Percentiles rank a stretch among this genome's conserved stretches.
Conservation (phyloP, 805 yeast species). For the fission yeast (Schizosaccharomyces pombe) region DNA sequence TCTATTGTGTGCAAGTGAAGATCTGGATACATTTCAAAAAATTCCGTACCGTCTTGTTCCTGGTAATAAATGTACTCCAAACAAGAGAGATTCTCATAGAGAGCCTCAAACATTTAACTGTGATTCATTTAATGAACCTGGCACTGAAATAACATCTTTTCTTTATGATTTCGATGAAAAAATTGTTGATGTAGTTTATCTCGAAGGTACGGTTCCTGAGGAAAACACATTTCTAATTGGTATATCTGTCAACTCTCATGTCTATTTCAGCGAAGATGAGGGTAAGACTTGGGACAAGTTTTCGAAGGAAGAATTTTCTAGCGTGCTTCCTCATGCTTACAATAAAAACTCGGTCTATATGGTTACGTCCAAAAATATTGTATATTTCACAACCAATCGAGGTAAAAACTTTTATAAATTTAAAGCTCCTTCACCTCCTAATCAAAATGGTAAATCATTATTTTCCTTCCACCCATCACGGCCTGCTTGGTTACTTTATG, state of each 20-base stretch:
- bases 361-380: conserved; percentile 24
- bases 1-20: conserved; percentile 8
- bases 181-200: neutral
- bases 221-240: conserved; percentile 4
- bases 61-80: conserved; percentile 23
- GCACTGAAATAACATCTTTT: neutral
- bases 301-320: conserved; percentile 22
- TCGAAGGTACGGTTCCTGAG: neutral
- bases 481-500: conserved; percentile 37
- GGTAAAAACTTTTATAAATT: conserved; percentile 26
- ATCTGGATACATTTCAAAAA: conserved; percentile 15
- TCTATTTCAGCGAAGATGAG: conserved; percentile 49
- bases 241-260: conserved; percentile 35
- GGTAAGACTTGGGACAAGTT: conserved; percentile 28
- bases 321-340: conserved; percentile 39
- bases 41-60: conserved; percentile 22
- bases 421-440: conserved; percentile 25
- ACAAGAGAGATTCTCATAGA: conserved; percentile 12
- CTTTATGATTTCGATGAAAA: neutral
- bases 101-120: conserved; percentile 3
- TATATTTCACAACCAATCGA: conserved; percentile 44
- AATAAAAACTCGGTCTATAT: conserved; percentile 33
- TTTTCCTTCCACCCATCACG: conserved; percentile 41
- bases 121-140: neutral
- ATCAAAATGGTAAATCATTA: conserved; percentile 15